Evolutionary conservation across 768 basidiomycete genomes (phyloP), one percentile per base, ranked within the genome.

Genomic region (Thelephora ganbajun): DNA sequence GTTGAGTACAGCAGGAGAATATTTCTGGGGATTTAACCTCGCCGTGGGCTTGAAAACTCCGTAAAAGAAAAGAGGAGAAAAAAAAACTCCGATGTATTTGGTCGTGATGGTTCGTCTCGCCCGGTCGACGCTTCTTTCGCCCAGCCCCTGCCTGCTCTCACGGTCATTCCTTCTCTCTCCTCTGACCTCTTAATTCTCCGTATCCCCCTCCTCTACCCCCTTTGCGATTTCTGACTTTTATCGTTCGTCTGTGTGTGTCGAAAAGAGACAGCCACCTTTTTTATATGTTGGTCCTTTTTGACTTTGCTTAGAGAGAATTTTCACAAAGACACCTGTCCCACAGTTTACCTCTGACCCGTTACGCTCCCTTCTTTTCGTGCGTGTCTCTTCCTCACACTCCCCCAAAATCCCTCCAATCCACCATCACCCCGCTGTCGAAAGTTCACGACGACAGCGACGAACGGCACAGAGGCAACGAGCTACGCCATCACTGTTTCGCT

Each of bases 331-430:
- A 16, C 39, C 22, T 14, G 22, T 41, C 39, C 18, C 39, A 41
- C 39, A 41, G 39, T 41, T 41, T 41, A 18, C 39, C 39, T 30
- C 39, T 41, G 39, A 41, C 39, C 39, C 12, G 22, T 41, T 41
- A 41, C 39, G 39, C 39, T 41, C 33, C 42, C 61, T 61, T 58
- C 61, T 68, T 62, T 61, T 63, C 61, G 65, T 63, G 66, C 61
- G 65, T 68, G 61, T 64, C 57, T 57, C 64, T 67, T 62, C 59
- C 57, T 54, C 36, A 44, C 51, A 41, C 39, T 41, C 39, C 9
- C 16, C 39, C 9, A 41, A 22, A 7, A 9, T 7, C 22, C 14
- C 22, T 41, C 26, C 9, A 9, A 9, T 30, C 9, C 26, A n/a
- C 26, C 26, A 30, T 9, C 26, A 30, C 26, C 26, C 4, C 26